phyloP scores from a whole-genome alignment of 2,329 filamentous ascomycete genomes.

The Nothophoma quercina region DNA sequence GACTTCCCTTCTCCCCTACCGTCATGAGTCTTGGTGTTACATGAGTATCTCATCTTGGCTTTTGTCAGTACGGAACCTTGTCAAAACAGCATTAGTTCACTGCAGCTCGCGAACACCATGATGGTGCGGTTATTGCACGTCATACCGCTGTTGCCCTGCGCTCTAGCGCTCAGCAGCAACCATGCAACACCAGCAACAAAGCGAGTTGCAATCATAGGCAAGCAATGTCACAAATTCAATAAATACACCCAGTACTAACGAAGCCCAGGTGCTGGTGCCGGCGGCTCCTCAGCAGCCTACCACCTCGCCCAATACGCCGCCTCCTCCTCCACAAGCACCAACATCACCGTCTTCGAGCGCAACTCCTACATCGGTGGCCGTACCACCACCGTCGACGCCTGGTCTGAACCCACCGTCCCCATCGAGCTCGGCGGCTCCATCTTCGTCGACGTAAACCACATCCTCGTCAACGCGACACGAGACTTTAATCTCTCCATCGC shows the following conservation, averaged over 20 bases:
- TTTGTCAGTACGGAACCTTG: neutral
- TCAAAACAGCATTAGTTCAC: neutral
- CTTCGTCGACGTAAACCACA: conserved; percentile 85
- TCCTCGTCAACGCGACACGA: conserved; percentile 75
- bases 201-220: conserved; percentile 51
- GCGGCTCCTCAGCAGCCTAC: conserved; percentile 86
- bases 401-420: conserved; percentile 69
- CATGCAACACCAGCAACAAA: conserved; percentile 28
- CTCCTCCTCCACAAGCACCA: conserved; percentile 65
- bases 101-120: neutral
- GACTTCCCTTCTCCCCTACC: neutral
- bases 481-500: conserved; percentile 72
- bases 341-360: conserved; percentile 90
- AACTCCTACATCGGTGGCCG: conserved; percentile 81
- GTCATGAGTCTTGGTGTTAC: neutral
- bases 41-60: neutral
- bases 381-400: conserved; percentile 82
- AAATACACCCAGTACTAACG: conserved; percentile 12
- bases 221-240: neutral
- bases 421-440: conserved; percentile 92
- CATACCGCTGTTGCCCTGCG: conserved; percentile 27
- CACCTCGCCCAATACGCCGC: conserved; percentile 76
- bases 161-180: conserved; percentile 25
- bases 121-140: conserved; percentile 25
- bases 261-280: conserved; percentile 80